Base-by-base conservation (phyloP, 73 alveolate genomes). In the Uronychia binucleata region DNA sequence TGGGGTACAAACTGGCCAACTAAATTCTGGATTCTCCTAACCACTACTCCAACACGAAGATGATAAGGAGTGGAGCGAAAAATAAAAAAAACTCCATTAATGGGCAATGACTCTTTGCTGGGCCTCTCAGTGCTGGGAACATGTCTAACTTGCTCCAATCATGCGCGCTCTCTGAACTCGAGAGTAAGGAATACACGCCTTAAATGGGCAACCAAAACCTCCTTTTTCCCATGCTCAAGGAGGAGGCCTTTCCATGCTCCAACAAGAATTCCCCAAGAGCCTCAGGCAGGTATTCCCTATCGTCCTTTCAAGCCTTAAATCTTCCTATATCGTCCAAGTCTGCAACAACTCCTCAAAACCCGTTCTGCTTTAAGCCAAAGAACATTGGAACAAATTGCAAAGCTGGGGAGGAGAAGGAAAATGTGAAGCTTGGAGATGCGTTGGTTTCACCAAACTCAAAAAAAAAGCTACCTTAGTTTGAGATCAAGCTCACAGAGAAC, bases 1-100 rank as follows among this genome's bases (percentile, higher is more conserved):
- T 75, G 32, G 32, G 32, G 27, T 75, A 75, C 58, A 75, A 75
- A 75, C 81, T 75, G 29, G 81, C 81, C 5, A 75, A 75, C 81
- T 5, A 28, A 30, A 75, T 75, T 5, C 81, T 75, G 1, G 81
- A 75, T 75, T 75, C 81, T 30, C 81, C 81, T 27, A 75, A 75
- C 30, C 57, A 75, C n/a, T 75, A 75, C 58, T 75, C 81, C 1
- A 26, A 28, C 46, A 75, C 81, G 1, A 26, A 32, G n/a, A 32
- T 32, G 28, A 75, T 75, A 28, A 75, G 81, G 30, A 26, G 29
- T 13, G 32, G 29, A 5, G 32, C 46, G 26, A 75, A 75, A 30
- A 26, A 28, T 58, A 75, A 75, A 27, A 75, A 46, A 46, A 46
- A 46, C 19, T 19, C 5, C n/a, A 46, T 46, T 11, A 46, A 46